A percentile compares a stretch with the other conserved stretches of the same genome.
Evolutionary conservation across 1,284 basidiomycete genomes (phyloP).

Genomic region (Ustilago crameri): DNA sequence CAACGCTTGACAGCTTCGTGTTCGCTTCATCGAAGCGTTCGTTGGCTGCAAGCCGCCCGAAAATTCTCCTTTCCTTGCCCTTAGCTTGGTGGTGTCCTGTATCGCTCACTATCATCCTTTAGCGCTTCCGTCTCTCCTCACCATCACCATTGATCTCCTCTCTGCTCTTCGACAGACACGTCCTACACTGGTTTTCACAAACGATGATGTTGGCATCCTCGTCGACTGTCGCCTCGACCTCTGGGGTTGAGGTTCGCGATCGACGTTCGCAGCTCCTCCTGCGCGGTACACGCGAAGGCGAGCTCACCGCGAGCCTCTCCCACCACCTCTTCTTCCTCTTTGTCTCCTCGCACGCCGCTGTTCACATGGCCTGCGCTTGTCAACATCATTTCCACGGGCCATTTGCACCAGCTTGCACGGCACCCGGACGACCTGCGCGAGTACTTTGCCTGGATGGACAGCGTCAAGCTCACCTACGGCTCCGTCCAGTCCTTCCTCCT

Average conservation of each 20-base stretch:
- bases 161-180: too few relatives aligned
- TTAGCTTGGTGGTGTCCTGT: too few relatives aligned
- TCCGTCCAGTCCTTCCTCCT: constrained; percentile 16
- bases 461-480: constrained; percentile 27
- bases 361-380: constrained; percentile 25
- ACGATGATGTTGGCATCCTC: constrained; percentile 20
- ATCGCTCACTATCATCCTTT: not conserved
- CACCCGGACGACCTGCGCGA: constrained; percentile 30
- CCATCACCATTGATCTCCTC: not conserved
- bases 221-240: constrained; percentile 4
- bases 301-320: constrained; percentile 11
- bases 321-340: not conserved
- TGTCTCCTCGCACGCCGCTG: constrained; percentile 8
- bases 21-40: too few relatives aligned
- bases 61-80: too few relatives aligned
- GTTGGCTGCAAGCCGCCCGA: too few relatives aligned
- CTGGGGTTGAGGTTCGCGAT: constrained; percentile 2
- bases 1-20: too few relatives aligned
- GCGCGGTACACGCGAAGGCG: constrained; percentile 27
- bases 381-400: constrained; percentile 14
- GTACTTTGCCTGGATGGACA: constrained; percentile 43
- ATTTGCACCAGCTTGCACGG: constrained; percentile 11
- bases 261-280: constrained; percentile 15
- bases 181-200: too few relatives aligned
- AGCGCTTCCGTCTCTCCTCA: too few relatives aligned